Base-by-base conservation (phyloP, 306 rosid genomes). In the Ochetophila trinervis region DNA sequence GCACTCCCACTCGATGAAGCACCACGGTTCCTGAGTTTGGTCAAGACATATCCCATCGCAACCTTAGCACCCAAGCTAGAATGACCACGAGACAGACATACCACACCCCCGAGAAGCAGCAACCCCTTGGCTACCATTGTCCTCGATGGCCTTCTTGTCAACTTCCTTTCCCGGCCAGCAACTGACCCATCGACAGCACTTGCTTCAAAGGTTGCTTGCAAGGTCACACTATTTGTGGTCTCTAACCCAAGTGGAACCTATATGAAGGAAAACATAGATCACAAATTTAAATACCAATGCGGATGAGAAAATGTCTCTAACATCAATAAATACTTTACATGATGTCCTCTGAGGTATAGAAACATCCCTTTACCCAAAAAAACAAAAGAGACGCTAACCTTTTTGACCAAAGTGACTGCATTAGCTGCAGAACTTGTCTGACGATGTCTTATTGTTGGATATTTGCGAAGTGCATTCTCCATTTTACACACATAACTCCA, bases 401-500 rank as follows among this genome's bases (percentile, higher is more conserved):
- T 84, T 77, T 81, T 84, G 53, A 86, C 78, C 53, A 93, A 67
- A 62, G 80, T 82, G 79, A 79, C 53, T 36, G 95, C 91, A 74
- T 84, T 77, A 62, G 69, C 60, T 60, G 77, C 84, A 45, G 95
- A 76, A 69, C 80, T 78, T 66, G 86, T 77, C 37, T 65, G 81
- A 54, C 44, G 78, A 51, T 11, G 17, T 70, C 74, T 72, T 74
- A 24, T 36, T 56, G 19, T 60, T 56, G 85, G 68, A 85, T 84
- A 86, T 67, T 82, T 79, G 20, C 87, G 80, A 12, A 93, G 85
- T 40, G 98, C 99, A 67, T 45, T 57, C 66, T 84, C 86, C 99
- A 93, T 93, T 84, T 87, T 90, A 78, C 97, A 84, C 36, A 93
- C 86, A 37, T 84, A 93, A 76, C 71, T 87, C 99, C 99, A 93